Evolutionary conservation across 805 yeast genomes (phyloP), one percentile per base, ranked within the genome.

Genomic region (Groenewaldozyma tartarivorans): DNA sequence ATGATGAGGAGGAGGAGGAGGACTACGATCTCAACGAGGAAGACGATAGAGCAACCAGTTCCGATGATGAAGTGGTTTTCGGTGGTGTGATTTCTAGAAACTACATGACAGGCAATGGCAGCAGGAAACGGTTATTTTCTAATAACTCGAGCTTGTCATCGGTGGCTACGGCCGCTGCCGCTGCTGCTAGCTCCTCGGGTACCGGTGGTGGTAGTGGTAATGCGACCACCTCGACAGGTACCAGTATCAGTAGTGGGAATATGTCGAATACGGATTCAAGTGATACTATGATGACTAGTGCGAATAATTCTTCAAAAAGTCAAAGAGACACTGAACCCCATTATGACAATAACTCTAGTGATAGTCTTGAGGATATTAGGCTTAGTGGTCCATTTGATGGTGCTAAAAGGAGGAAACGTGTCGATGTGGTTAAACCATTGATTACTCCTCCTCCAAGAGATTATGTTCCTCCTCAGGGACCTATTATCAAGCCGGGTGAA

Each of bases 401-500:
- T 24, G 15, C 7, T 17, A 31, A 31, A 17, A 31, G n/a, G 34
- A 7, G 34, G 34, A 31, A 16, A 31, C 34, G 17, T 11, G 11
- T 16, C 11, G 11, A 11, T 7, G n/a, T 6, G 6, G 7, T 17
- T 7, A 31, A 7, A 6, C 17, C 13, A n/a, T 16, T 16, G n/a
- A 7, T 17, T 13, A n/a, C 34, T 31, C 13, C 30, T 26, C 30
- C 13, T 13, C 13, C 30, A 26, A 11, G 13, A 11, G 31, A 38
- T 15, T 42, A 41, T 33, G 30, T 38, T 15, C 45, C 52, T 3
- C 56, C 56, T 3, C 37, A 38, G 33, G 40, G 43, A 37, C 58
- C 57, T 21, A 50, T 54, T 6, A 38, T 39, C 15, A 58, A 58
- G 43, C 54, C 60, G 24, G 13, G 13, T 26, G 30, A 26, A 26